Evolutionary conservation across 495 filamentous ascomycete genomes (phyloP).

Genomic region (Aspergillus carlsbadensis): DNA sequence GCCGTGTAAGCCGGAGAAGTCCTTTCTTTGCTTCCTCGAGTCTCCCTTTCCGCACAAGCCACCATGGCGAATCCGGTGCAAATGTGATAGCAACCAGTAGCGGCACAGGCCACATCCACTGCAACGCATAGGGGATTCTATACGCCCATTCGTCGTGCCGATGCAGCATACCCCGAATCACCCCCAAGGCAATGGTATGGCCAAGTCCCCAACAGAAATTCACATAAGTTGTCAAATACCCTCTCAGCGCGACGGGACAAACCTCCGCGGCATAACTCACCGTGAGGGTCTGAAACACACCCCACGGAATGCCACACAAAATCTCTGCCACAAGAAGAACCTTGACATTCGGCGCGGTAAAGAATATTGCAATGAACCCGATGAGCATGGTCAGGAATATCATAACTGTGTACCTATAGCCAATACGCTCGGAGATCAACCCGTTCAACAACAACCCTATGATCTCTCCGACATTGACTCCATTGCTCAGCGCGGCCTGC

Average conservation of each 20-base stretch:
- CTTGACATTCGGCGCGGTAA: conserved; percentile 62
- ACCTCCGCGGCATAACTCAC: conserved; percentile 74
- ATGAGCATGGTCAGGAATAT: conserved; percentile 52
- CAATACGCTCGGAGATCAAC: conserved; percentile 61
- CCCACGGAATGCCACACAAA: conserved; percentile 71
- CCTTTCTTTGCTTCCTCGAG: conserved; percentile 58
- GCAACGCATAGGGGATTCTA: conserved; percentile 61
- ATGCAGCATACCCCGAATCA: conserved; percentile 55
- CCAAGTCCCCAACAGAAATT: conserved; percentile 76
- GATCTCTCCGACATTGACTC: conserved; percentile 56
- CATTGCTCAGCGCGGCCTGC: conserved; percentile 69
- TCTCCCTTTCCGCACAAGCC: conserved; percentile 65
- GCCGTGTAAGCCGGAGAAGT: conserved; percentile 60
- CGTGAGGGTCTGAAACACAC: conserved; percentile 69
- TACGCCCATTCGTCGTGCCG: conserved; percentile 56
- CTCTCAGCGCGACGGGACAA: conserved; percentile 62
- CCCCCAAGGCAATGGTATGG: conserved; percentile 64
- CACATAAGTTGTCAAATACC: conserved; percentile 71
- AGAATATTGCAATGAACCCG: conserved; percentile 64
- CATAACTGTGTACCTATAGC: conserved; percentile 63
- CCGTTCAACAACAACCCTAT: conserved; percentile 68
- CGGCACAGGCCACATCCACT: conserved; percentile 74
- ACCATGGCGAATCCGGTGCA: conserved; percentile 73
- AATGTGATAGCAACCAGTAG: conserved; percentile 61
- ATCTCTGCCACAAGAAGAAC: conserved; percentile 66